Percentiles rank a stretch among this genome's conserved stretches.
Evolutionary conservation across 2,329 filamentous ascomycete genomes (phyloP).

Genomic region (Fusarium poae): DNA sequence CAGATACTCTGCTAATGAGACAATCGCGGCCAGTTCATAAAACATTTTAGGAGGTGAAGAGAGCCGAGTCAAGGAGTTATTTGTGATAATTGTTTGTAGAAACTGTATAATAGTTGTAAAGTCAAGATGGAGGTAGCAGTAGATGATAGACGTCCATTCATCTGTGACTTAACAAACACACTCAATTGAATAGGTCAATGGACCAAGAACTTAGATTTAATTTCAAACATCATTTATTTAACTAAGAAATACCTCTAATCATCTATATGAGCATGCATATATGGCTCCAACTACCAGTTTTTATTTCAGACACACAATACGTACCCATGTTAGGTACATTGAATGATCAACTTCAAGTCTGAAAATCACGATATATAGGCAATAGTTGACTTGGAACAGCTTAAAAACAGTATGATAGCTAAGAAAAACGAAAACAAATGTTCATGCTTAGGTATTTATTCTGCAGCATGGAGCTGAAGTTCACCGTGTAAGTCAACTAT

Average conservation of each 20-base stretch:
- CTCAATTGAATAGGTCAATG: neutral
- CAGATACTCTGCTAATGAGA: neutral
- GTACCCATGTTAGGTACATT: neutral
- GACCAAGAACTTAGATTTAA: neutral
- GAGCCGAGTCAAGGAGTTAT: neutral
- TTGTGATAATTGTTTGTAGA: neutral
- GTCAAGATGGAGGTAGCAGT: neutral
- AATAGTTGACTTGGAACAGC: neutral
- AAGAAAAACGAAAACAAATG: neutral
- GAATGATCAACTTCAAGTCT: neutral
- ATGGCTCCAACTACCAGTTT: neutral
- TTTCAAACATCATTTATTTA: neutral
- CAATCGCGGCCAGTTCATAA: neutral
- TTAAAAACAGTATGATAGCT: neutral
- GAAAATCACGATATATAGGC: neutral
- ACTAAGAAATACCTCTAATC: neutral
- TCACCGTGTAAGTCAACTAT: constrained; percentile 13
- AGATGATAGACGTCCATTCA: neutral
- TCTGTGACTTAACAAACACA: neutral
- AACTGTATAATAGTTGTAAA: neutral
- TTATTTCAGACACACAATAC: neutral
- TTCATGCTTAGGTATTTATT: neutral
- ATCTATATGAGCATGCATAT: neutral
- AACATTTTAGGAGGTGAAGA: neutral
- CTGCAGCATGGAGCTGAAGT: neutral